A percentile compares a stretch with the other conserved stretches of the same genome.
Conservation (phyloP, 129 eudicot species). For the Flaveria sonorensis region DNA sequence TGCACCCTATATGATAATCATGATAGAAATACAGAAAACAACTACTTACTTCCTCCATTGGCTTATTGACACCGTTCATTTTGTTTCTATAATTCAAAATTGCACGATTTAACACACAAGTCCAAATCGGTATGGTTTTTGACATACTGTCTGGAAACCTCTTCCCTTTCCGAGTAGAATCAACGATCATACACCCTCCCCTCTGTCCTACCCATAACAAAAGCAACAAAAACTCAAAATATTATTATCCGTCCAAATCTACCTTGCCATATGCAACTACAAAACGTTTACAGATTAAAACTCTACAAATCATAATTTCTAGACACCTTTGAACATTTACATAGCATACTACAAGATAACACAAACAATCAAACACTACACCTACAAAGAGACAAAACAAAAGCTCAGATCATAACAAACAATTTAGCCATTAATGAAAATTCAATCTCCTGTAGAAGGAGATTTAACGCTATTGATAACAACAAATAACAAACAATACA, state of each 20-base stretch:
- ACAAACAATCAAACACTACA: neutral
- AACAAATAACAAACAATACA: slow-evolving; percentile 8
- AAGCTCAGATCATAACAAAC: slow-evolving; percentile 5
- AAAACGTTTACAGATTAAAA: neutral
- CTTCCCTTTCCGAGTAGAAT: slow-evolving; percentile 96
- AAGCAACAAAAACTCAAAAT: slow-evolving; percentile 27
- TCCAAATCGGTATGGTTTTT: slow-evolving; percentile 96
- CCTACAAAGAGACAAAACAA: neutral
- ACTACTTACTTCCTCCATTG: slow-evolving; percentile 48
- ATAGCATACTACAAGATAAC: neutral
- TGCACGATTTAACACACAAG: slow-evolving; percentile 90
- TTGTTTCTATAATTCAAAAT: slow-evolving; percentile 50
- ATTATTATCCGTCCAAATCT: slow-evolving; percentile 7
- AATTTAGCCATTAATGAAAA: neutral
- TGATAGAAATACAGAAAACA: neutral
- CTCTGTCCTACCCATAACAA: slow-evolving; percentile 71
- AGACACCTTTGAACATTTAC: slow-evolving; percentile 1
- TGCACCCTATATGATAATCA: neutral
- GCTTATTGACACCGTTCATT: slow-evolving; percentile 19
- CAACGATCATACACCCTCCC: slow-evolving; percentile 95
- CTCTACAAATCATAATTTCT: neutral
- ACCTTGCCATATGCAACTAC: neutral
- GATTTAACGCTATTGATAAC: neutral
- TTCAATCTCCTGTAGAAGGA: neutral
- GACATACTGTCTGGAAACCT: slow-evolving; percentile 99